A percentile compares a stretch with the other conserved stretches of the same genome.
Evolutionary conservation across 495 filamentous ascomycete genomes (phyloP).

Genomic region (Aspergillus bertholletiae): DNA sequence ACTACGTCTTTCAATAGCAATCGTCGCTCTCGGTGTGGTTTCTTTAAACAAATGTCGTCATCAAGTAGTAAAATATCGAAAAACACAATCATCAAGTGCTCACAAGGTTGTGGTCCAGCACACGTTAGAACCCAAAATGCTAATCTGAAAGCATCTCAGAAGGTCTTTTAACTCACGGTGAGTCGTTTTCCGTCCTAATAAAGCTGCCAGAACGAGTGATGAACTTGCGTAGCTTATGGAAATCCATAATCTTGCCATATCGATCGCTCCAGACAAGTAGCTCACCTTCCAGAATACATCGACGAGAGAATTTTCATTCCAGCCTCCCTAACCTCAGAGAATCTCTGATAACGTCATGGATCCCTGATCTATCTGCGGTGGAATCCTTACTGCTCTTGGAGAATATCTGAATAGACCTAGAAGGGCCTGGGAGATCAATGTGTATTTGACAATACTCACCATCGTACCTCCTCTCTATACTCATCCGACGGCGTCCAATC

Average conservation of each 20-base stretch:
- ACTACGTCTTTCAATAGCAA: conserved; percentile 56
- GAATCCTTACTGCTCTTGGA: conserved; percentile 91
- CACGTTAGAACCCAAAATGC: conserved; percentile 6
- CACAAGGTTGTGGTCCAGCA: conserved; percentile 56
- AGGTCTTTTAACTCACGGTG: conserved; percentile 47
- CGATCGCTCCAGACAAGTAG: conserved; percentile 72
- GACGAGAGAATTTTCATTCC: conserved; percentile 53
- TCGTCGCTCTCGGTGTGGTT: conserved; percentile 59
- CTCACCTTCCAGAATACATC: conserved; percentile 81
- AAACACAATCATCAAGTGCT: conserved; percentile 81
- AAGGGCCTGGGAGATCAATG: conserved; percentile 58
- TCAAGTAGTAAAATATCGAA: conserved; percentile 76
- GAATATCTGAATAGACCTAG: conserved; percentile 69
- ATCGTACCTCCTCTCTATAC: conserved; percentile 79
- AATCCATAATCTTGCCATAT: conserved; percentile 57
- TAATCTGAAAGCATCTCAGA: no score
- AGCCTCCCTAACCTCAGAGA: conserved; percentile 55
- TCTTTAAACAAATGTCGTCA: conserved; percentile 58
- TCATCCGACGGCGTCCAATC: conserved; percentile 55
- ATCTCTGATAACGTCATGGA: conserved; percentile 51
- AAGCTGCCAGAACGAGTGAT: conserved; percentile 69
- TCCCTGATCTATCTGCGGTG: conserved; percentile 59
- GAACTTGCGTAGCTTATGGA: conserved; percentile 79
- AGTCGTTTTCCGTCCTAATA: conserved; percentile 66
- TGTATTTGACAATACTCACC: conserved; percentile 90